Evolutionary conservation across 805 yeast genomes (phyloP).

Genomic region (Teunomyces aglyptinius): DNA sequence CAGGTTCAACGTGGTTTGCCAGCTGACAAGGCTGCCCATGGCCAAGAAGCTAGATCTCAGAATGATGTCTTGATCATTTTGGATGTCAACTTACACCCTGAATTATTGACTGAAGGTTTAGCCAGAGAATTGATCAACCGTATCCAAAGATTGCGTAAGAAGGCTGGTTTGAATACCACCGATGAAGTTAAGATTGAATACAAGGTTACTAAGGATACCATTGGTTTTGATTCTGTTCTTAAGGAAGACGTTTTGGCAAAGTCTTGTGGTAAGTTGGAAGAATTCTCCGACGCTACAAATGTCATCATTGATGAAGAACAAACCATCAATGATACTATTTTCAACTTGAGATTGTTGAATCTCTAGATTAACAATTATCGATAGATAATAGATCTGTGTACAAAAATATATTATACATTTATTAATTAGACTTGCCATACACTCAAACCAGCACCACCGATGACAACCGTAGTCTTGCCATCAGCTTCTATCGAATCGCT

Average conservation of each 20-base stretch:
- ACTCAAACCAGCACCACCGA: constrained; percentile 87
- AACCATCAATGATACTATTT: constrained; percentile 66
- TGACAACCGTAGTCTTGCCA: constrained; percentile 35
- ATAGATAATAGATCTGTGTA: background rate
- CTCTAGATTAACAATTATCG: constrained; percentile 33
- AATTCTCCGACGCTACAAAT: constrained; percentile 41
- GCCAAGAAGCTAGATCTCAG: constrained; percentile 85
- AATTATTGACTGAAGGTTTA: constrained; percentile 87
- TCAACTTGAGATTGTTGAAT: constrained; percentile 74
- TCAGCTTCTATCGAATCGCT: constrained; percentile 39
- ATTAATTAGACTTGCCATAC: constrained; percentile 33
- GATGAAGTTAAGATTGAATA: constrained; percentile 92
- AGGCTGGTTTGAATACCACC: constrained; percentile 90
- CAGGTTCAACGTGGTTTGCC: constrained; percentile 88
- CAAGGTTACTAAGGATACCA: constrained; percentile 61
- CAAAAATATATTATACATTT: background rate
- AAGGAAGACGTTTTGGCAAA: constrained; percentile 72
- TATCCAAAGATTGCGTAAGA: constrained; percentile 95
- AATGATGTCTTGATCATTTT: constrained; percentile 86
- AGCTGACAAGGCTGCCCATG: constrained; percentile 58
- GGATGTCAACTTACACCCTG: constrained; percentile 85
- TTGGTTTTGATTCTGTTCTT: constrained; percentile 61
- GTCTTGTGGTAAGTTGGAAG: constrained; percentile 63
- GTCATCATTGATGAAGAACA: constrained; percentile 84
- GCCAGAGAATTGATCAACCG: constrained; percentile 97